Conservation (phyloP, 73 alveolate genomes). For the Halteria grandinella region DNA sequence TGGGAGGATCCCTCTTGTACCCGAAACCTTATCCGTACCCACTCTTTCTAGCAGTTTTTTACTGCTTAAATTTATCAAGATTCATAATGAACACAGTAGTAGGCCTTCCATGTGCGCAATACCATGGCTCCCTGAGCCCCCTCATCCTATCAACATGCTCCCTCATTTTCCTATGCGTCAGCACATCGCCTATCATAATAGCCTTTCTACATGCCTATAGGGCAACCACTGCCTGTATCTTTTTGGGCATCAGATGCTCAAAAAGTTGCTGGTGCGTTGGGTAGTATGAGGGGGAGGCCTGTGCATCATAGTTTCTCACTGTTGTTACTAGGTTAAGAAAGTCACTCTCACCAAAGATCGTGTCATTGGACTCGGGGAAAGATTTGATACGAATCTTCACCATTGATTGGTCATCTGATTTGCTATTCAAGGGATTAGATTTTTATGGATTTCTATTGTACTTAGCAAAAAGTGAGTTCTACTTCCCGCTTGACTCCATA, state of each 20-base stretch:
- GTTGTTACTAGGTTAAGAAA: constrained; percentile 45
- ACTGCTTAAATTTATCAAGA: constrained; percentile 19
- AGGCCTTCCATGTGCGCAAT: constrained; percentile 88
- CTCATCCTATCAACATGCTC: constrained; percentile 63
- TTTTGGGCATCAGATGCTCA: constrained; percentile 68
- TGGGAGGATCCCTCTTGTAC: too few relatives aligned
- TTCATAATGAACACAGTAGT: constrained; percentile 76
- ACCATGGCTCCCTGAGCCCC: constrained; percentile 76
- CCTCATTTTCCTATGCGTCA: constrained; percentile 64
- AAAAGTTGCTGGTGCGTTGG: background rate
- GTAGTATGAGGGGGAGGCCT: too few relatives aligned
- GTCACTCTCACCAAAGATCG: constrained; percentile 39
- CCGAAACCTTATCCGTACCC: too few relatives aligned
- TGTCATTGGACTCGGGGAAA: constrained; percentile 28
- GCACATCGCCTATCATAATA: constrained; percentile 74
- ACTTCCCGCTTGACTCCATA: too few relatives aligned
- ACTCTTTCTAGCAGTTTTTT: too few relatives aligned
- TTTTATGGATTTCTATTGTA: background rate
- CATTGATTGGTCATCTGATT: background rate
- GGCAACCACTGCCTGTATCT: constrained; percentile 67
- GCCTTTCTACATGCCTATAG: constrained; percentile 79
- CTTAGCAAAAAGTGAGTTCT: too few relatives aligned
- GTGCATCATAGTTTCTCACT: background rate
- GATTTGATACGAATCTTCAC: background rate
- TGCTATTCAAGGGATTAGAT: background rate